Evolutionary conservation across 2,329 filamentous ascomycete genomes (phyloP).

Genomic region (Boeremia lycopersici): DNA sequence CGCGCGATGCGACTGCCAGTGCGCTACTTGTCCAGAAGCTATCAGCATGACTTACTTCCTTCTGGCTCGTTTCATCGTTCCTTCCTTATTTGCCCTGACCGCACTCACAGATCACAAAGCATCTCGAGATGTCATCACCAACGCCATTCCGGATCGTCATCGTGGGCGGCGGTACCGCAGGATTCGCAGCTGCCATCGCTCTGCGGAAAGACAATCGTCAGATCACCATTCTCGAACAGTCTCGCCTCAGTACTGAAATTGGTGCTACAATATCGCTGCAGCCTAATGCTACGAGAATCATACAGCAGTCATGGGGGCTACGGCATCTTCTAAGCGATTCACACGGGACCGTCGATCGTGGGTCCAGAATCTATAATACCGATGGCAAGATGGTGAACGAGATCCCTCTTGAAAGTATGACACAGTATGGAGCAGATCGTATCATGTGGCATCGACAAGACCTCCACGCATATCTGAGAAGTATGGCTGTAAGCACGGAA

Average conservation of each 20-base stretch:
- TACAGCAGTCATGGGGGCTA: constrained; percentile 40
- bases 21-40: not conserved
- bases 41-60: not conserved
- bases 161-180: constrained; percentile 35
- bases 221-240: constrained; percentile 45
- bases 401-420: constrained; percentile 37
- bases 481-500: constrained; percentile 44
- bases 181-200: constrained; percentile 41
- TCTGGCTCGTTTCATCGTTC: not conserved
- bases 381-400: constrained; percentile 42
- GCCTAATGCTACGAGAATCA: constrained; percentile 50
- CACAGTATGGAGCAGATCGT: constrained; percentile 48
- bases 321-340: constrained; percentile 32
- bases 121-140: constrained; percentile 20
- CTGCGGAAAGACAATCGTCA: constrained; percentile 42
- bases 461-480: constrained; percentile 53
- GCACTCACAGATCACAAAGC: constrained; percentile 3
- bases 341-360: constrained; percentile 45
- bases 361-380: constrained; percentile 45
- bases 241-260: constrained; percentile 43
- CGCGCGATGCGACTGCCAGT: not conserved
- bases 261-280: constrained; percentile 52
- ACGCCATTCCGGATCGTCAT: constrained; percentile 41
- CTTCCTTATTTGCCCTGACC: not conserved
- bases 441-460: constrained; percentile 53